Evolutionary conservation across 352 stramenopile species (phyloP), one percentile per base, ranked within the genome.

Genomic region (Pythium oligandrum): DNA sequence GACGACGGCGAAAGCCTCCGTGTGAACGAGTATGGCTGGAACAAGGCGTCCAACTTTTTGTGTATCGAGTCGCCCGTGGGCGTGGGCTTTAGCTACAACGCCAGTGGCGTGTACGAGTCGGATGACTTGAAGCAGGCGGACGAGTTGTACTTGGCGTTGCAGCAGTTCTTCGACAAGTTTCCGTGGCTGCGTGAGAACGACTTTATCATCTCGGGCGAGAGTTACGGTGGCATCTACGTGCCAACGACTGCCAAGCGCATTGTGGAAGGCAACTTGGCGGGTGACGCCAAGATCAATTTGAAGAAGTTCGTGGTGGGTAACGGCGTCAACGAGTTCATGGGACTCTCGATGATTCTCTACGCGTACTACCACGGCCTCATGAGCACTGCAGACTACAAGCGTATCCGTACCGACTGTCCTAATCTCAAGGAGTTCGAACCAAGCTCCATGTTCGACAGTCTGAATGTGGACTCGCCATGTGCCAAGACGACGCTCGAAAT

Each of bases 101-200:
- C 55, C 9, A 82, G 70, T 46, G 68, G 63, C 8, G 63, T 79
- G 8, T 97, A 95, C 67, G 58, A 69, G 34, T 83, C 71, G 4
- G 75, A 88, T 55, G 89, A 97, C 66, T 51, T 80, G 9, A 64
- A 68, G 10, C 79, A 90, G 30, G 83, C 89, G 1, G 44, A 71
- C 8, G 86, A 95, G 57, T 83, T 96, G 55, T 86, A 93, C 52
- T 57, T 64, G 10, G 71, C 77, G 1, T 65, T 97, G 44, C 72
- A 95, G 59, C 76, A 83, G 32, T 95, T 98, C 59, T 96, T 88
- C 44, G 36, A 37, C 42, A 82, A 92, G 26, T 98, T 98, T 70
- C 74, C 84, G 3, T 79, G 91, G 52, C 73, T 93, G 4, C 64
- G 61, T 4, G 40, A 66, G 8, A 95, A 95, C 51, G 75, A 94